phyloP scores from a whole-genome alignment of 2,329 filamentous ascomycete genomes.

The Neonectria faginata region DNA sequence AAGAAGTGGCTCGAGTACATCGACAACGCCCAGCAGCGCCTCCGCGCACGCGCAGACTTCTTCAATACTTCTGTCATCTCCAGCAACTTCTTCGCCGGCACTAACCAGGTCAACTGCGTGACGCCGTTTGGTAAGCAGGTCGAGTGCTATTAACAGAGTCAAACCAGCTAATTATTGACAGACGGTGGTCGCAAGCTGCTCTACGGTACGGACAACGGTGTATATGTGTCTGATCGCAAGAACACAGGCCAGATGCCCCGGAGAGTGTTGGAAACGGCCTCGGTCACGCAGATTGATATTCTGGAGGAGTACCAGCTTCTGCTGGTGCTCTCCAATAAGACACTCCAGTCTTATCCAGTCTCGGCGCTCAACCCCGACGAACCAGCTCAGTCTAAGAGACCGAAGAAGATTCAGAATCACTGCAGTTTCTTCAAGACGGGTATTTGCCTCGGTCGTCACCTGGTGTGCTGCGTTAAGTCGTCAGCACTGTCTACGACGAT shows the following conservation, averaged over 20 bases:
- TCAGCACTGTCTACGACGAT: conserved; percentile 94
- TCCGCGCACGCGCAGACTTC: conserved; percentile 90
- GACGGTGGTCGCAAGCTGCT: conserved; percentile 96
- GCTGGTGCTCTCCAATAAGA: conserved; percentile 92
- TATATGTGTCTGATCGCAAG: conserved; percentile 92
- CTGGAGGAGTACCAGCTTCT: conserved; percentile 95
- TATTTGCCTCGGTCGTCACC: conserved; percentile 91
- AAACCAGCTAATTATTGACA: conserved; percentile 50
- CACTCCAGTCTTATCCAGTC: conserved; percentile 87
- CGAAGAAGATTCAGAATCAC: conserved; percentile 96
- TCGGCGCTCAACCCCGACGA: conserved; percentile 89
- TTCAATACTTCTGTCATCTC: conserved; percentile 79
- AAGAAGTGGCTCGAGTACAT: conserved; percentile 99
- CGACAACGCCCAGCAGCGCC: conserved; percentile 86
- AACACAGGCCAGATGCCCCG: conserved; percentile 84
- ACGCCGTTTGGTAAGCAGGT: conserved; percentile 81
- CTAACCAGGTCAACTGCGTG: conserved; percentile 93
- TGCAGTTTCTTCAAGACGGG: conserved; percentile 99
- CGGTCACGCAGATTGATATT: conserved; percentile 95
- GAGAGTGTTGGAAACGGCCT: conserved; percentile 85
- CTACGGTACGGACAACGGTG: conserved; percentile 92
- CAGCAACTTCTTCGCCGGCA: conserved; percentile 68
- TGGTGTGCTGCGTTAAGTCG: conserved; percentile 97
- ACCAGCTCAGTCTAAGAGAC: conserved; percentile 81
- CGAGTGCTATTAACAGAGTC: conserved; percentile 15